A percentile compares a stretch with the other conserved stretches of the same genome.
Evolutionary conservation across 2,329 filamentous ascomycete species (phyloP).

Genomic region (Sporothrix humicola): DNA sequence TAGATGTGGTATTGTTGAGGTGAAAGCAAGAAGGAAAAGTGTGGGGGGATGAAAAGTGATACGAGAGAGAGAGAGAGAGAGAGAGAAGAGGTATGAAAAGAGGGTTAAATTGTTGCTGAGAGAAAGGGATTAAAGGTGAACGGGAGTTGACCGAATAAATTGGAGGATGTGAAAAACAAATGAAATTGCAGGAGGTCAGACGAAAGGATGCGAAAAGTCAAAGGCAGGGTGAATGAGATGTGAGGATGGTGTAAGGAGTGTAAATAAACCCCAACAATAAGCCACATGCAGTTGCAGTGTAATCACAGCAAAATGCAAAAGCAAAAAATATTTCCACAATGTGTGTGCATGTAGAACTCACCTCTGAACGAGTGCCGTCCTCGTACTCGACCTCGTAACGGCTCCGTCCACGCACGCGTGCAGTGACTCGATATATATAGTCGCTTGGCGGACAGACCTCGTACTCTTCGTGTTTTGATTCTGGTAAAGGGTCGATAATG

Average conservation of each 20-base stretch:
- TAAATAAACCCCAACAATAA: background rate
- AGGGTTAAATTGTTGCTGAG: background rate
- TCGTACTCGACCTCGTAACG: conserved; percentile 38
- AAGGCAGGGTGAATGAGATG: background rate
- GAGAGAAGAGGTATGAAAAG: background rate
- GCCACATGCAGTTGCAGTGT: too few species aligned
- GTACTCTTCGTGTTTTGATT: conserved; percentile 33
- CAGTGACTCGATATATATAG: conserved; percentile 35
- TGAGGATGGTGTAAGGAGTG: background rate
- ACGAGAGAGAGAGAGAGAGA: background rate
- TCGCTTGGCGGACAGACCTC: conserved; percentile 31
- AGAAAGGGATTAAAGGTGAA: background rate
- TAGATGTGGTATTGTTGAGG: background rate
- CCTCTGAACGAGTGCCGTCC: conserved; percentile 35
- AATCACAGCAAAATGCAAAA: background rate
- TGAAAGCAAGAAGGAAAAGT: background rate
- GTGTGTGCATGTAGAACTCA: conserved; percentile 28
- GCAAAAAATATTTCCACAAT: background rate
- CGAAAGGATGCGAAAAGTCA: too few species aligned
- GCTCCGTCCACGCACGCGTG: conserved; percentile 29
- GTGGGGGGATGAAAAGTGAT: background rate
- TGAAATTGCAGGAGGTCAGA: too few species aligned
- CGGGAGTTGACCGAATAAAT: too few species aligned
- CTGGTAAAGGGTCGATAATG: conserved; percentile 32
- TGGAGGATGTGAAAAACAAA: too few species aligned